phyloP scores from a whole-genome alignment of 345 rosid species.

The Durio zibethinus region DNA sequence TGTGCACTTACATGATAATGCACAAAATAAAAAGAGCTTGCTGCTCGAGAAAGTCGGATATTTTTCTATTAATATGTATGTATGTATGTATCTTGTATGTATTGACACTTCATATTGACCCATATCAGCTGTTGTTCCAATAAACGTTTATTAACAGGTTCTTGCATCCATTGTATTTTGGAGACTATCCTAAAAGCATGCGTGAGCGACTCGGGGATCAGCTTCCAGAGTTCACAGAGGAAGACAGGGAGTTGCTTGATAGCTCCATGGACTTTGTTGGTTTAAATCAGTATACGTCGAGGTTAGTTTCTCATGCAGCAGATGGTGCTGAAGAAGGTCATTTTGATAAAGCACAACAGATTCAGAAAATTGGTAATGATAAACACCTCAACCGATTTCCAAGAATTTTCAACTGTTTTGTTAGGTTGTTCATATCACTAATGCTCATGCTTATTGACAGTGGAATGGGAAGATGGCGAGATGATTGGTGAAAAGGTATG shows the following conservation, averaged over 20 bases:
- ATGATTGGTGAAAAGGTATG: constrained; percentile 75
- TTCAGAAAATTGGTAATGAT: constrained; percentile 57
- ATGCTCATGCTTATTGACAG: constrained; percentile 37
- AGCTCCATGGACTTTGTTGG: constrained; percentile 73
- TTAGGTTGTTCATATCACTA: constrained; percentile 8
- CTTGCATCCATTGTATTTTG: constrained; percentile 71
- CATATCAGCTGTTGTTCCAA: neutral
- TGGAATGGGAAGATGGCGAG: constrained; percentile 68
- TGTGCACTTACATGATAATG: neutral
- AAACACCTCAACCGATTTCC: neutral
- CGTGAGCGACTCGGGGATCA: constrained; percentile 51
- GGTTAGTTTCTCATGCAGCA: constrained; percentile 57
- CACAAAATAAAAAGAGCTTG: neutral
- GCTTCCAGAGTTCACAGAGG: constrained; percentile 70
- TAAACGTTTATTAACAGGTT: constrained; percentile 38
- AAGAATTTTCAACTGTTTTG: neutral
- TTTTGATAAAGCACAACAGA: constrained; percentile 53
- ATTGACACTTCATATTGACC: too few relatives aligned
- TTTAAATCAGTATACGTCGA: constrained; percentile 79
- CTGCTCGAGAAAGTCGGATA: neutral
- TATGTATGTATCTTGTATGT: too few relatives aligned
- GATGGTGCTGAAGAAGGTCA: constrained; percentile 41
- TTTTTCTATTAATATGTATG: neutral
- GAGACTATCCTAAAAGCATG: constrained; percentile 83
- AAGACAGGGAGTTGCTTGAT: constrained; percentile 57